Percentiles rank a stretch among this genome's conserved stretches.
Conservation (phyloP, 257 asterid genomes). For the Solanum acaule region DNA sequence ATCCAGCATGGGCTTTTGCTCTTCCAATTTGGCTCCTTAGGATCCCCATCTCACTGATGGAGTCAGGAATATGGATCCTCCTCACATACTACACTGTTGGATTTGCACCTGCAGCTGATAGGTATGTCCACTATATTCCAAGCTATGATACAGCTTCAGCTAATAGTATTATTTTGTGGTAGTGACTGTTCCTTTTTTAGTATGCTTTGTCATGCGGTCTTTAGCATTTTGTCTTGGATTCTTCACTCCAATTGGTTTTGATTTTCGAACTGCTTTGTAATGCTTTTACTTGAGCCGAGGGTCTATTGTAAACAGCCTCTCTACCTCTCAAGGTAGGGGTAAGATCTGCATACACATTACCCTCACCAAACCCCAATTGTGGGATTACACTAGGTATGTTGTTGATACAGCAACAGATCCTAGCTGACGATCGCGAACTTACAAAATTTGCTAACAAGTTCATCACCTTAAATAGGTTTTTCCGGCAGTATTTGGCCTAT, state of each 20-base stretch:
- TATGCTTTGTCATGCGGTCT: not conserved
- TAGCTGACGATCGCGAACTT: not conserved
- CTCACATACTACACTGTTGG: constrained; percentile 71
- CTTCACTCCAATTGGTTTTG: not conserved
- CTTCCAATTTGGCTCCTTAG: constrained; percentile 64
- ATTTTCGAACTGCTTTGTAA: not conserved
- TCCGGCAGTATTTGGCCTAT: constrained; percentile 52
- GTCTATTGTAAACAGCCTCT: not conserved
- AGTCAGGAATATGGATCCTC: constrained; percentile 55
- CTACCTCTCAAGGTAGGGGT: not conserved
- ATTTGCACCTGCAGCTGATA: constrained; percentile 57
- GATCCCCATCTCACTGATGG: constrained; percentile 50
- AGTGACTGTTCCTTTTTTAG: not conserved
- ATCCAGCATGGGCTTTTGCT: constrained; percentile 72
- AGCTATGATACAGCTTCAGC: not conserved
- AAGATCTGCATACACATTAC: not conserved
- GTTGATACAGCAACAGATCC: not conserved
- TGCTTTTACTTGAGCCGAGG: not conserved
- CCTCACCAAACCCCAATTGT: not conserved
- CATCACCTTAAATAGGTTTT: constrained; percentile 28
- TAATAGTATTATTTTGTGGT: not conserved
- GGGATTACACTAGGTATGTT: not conserved
- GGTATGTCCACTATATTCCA: constrained; percentile 19
- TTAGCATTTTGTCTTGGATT: not conserved
- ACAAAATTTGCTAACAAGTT: not conserved